phyloP scores from a whole-genome alignment of 768 basidiomycete species.

The Serpula lacrymans region DNA sequence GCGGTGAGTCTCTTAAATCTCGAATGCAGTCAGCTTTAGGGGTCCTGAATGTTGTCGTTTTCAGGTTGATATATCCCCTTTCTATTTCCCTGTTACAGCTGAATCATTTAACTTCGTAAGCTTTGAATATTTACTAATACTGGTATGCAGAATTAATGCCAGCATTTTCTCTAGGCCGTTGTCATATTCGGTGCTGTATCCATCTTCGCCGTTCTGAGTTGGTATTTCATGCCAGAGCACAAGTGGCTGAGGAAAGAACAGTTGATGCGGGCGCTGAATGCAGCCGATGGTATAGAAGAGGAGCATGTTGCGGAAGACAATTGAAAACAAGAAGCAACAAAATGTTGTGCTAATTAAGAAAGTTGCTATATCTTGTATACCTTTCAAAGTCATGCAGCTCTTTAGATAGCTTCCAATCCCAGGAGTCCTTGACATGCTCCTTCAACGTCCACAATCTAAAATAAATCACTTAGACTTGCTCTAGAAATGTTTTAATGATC shows the following conservation, averaged over 20 bases:
- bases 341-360: too few relatives aligned
- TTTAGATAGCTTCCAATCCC: conserved; percentile 53
- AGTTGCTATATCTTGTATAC: too few relatives aligned
- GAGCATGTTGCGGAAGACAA: background rate
- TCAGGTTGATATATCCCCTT: conserved; percentile 82
- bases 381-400: conserved; percentile 1
- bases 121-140: conserved; percentile 9
- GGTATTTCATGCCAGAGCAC: conserved; percentile 76
- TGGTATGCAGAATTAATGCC: conserved; percentile 10
- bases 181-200: conserved; percentile 81
- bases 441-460: conserved; percentile 69
- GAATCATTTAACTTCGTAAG: conserved; percentile 83
- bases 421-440: conserved; percentile 73
- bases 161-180: conserved; percentile 44
- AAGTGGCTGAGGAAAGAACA: conserved; percentile 75
- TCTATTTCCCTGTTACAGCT: conserved; percentile 77
- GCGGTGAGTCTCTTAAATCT: conserved; percentile 45
- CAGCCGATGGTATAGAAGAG: conserved; percentile 8
- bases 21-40: conserved; percentile 1
- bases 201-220: conserved; percentile 70
- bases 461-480: conserved; percentile 5
- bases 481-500: conserved; percentile 8
- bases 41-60: conserved; percentile 7
- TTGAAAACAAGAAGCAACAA: too few relatives aligned
- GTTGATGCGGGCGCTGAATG: conserved; percentile 47